phyloP scores from a whole-genome alignment of 306 rosid genomes.

The Glycine latifolia region DNA sequence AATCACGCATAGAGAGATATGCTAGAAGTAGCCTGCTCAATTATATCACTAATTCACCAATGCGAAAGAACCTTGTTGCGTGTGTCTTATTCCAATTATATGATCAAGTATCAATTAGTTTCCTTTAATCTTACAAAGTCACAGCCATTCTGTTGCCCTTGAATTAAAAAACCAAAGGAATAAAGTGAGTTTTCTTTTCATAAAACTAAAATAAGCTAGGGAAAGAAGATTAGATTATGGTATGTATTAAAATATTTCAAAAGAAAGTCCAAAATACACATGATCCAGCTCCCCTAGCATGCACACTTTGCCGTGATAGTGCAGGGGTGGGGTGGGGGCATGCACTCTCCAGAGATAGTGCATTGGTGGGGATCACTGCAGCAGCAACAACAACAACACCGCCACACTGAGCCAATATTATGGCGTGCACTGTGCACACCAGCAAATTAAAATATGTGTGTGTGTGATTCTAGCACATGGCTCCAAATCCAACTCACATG shows the following conservation, averaged over 20 bases:
- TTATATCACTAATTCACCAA: no score
- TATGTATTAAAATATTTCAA: no score
- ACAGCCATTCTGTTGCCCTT: no score
- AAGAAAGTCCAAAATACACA: neutral
- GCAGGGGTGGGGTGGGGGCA: neutral
- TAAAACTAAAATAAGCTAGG: constrained; percentile 30
- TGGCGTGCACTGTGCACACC: constrained; percentile 43
- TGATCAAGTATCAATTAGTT: no score
- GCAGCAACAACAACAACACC: constrained; percentile 35
- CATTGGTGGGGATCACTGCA: constrained; percentile 53
- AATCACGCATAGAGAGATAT: no score
- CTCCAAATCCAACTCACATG: constrained; percentile 49
- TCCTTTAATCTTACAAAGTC: no score
- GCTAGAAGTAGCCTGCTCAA: no score
- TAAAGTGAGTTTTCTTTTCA: constrained; percentile 42
- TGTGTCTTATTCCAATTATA: no score
- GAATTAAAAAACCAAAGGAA: constrained; percentile 27
- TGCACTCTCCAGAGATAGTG: neutral
- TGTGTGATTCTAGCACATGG: constrained; percentile 55
- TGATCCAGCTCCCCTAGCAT: neutral
- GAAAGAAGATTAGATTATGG: neutral
- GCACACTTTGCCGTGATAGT: neutral
- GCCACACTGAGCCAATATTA: constrained; percentile 54
- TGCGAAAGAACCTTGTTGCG: no score
- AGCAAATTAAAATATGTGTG: neutral